phyloP scores from a whole-genome alignment of 495 filamentous ascomycete species.

The Aspergillus funiculosus region DNA sequence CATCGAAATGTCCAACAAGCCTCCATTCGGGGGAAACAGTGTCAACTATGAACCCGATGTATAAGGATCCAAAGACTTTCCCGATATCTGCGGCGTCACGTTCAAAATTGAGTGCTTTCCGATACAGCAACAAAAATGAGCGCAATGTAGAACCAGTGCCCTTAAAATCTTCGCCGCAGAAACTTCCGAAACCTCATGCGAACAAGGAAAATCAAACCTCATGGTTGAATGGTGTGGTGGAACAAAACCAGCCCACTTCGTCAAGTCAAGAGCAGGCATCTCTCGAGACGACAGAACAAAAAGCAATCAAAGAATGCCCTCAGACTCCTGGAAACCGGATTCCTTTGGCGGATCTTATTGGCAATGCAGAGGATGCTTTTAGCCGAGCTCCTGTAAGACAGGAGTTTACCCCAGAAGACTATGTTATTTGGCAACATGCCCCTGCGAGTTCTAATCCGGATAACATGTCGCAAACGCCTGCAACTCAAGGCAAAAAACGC shows the following conservation, averaged over 20 bases:
- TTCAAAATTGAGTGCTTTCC: constrained; percentile 55
- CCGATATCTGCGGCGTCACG: constrained; percentile 50
- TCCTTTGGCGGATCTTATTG: constrained; percentile 74
- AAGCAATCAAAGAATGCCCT: constrained; percentile 46
- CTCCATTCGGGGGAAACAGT: constrained; percentile 3
- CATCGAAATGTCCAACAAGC: constrained; percentile 17
- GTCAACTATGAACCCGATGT: constrained; percentile 21
- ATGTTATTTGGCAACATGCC: constrained; percentile 63
- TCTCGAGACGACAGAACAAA: constrained; percentile 27
- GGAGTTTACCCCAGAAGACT: constrained; percentile 61
- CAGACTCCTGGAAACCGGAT: constrained; percentile 71
- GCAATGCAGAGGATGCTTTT: constrained; percentile 57
- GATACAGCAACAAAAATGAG: constrained; percentile 34
- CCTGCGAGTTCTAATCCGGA: constrained; percentile 42
- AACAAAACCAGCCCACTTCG: constrained; percentile 23
- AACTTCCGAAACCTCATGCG: constrained; percentile 22
- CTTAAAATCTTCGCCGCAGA: constrained; percentile 21
- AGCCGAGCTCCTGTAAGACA: constrained; percentile 29
- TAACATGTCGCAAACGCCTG: constrained; percentile 41
- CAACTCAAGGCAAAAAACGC: constrained; percentile 57
- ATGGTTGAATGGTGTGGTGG: constrained; percentile 39
- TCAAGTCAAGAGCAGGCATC: constrained; percentile 22
- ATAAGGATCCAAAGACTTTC: constrained; percentile 23
- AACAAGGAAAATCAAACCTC: constrained; percentile 39
- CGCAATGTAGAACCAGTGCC: constrained; percentile 28